Conservation (phyloP, 208 protist species). For the Trypanosoma boissoni region DNA sequence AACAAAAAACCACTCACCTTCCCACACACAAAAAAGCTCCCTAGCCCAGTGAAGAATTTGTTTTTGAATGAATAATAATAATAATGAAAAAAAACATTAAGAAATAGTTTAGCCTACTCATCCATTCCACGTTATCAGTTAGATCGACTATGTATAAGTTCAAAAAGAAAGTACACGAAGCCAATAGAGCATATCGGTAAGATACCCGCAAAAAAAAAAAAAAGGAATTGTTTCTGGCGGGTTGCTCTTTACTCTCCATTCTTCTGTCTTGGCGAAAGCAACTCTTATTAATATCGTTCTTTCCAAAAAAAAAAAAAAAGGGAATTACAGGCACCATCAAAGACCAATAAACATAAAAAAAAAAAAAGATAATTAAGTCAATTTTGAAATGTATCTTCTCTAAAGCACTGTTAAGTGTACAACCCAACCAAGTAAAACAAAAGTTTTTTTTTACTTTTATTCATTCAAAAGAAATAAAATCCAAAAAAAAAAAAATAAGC, state of each 20-base stretch:
- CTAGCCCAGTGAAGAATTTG: too few species aligned
- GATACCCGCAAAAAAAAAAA: slow-evolving; percentile 33
- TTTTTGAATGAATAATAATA: too few species aligned
- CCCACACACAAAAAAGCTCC: too few species aligned
- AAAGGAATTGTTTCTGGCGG: slow-evolving; percentile 48
- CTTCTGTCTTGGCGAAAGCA: too few species aligned
- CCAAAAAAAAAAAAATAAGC: background rate
- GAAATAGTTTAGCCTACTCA: background rate
- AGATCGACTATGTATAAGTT: slow-evolving; percentile 42
- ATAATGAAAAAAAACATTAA: background rate
- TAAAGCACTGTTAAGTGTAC: too few species aligned
- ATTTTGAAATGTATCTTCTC: background rate
- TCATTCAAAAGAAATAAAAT: background rate
- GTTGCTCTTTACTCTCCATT: too few species aligned
- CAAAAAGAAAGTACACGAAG: slow-evolving; percentile 48
- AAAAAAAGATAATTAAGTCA: slow-evolving; percentile 6
- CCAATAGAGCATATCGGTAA: slow-evolving; percentile 58
- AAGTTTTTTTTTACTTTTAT: background rate
- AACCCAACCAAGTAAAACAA: too few species aligned
- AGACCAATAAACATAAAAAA: background rate
- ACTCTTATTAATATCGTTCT: too few species aligned
- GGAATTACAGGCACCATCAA: slow-evolving; percentile 1
- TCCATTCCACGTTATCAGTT: background rate
- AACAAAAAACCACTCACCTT: slow-evolving; percentile 1
- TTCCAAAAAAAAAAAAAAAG: slow-evolving; percentile 20